phyloP scores from a whole-genome alignment of 2,329 filamentous ascomycete genomes.

The Cercospora janseana region DNA sequence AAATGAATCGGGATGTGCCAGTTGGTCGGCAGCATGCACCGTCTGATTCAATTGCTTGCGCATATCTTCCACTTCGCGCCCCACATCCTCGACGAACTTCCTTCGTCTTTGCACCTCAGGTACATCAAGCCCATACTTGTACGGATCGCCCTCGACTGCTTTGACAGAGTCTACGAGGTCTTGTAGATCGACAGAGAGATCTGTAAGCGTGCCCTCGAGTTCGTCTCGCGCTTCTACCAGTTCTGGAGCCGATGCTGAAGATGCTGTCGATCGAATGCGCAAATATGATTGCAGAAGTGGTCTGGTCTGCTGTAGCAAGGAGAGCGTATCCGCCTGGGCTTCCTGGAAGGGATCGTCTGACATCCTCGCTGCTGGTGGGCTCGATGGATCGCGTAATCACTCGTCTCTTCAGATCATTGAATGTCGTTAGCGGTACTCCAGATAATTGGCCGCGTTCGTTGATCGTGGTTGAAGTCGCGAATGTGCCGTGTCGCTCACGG shows the following conservation, averaged over 20 bases:
- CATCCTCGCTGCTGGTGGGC: constrained; percentile 15
- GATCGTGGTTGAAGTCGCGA: no score
- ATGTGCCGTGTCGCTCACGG: no score
- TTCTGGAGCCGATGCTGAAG: constrained; percentile 67
- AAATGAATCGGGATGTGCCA: constrained; percentile 61
- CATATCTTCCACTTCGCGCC: constrained; percentile 86
- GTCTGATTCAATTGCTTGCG: constrained; percentile 70
- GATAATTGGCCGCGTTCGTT: no score
- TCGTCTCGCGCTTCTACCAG: constrained; percentile 65
- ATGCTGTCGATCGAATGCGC: constrained; percentile 84
- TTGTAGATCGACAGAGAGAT: constrained; percentile 77
- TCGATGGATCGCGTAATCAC: not conserved
- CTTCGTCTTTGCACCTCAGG: constrained; percentile 79
- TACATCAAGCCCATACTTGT: constrained; percentile 79
- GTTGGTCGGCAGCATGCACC: constrained; percentile 46
- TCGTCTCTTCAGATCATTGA: no score
- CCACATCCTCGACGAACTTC: constrained; percentile 83
- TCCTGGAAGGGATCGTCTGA: constrained; percentile 52
- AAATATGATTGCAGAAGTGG: constrained; percentile 92
- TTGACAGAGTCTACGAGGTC: constrained; percentile 85
- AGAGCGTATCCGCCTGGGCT: constrained; percentile 70
- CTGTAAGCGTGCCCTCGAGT: constrained; percentile 71
- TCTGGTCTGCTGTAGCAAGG: constrained; percentile 74
- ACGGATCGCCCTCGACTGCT: constrained; percentile 82
- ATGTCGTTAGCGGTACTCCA: no score